Conservation (phyloP, 441 rosid genomes). For the Codiaeum variegatum region DNA sequence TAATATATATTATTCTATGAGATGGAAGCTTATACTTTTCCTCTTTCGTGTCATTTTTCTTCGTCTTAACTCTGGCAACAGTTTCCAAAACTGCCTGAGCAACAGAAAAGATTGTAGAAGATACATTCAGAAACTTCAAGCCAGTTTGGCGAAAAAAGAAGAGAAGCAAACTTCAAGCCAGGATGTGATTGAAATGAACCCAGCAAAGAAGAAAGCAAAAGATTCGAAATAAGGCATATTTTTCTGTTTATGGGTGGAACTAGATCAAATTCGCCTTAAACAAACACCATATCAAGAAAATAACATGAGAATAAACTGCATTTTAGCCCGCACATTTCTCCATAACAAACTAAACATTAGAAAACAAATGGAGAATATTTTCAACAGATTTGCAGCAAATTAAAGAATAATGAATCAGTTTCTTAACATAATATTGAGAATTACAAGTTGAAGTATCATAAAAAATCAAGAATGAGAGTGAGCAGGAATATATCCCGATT, state of each 20-base stretch:
- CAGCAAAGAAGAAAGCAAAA: background rate
- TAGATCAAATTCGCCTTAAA: background rate
- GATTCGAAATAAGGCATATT: background rate
- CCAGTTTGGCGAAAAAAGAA: too few species aligned
- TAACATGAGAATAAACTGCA: background rate
- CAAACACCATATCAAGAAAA: background rate
- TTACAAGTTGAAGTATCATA: background rate
- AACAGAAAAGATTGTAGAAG: constrained; percentile 16
- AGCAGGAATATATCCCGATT: background rate
- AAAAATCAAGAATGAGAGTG: background rate
- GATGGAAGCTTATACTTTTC: constrained; percentile 49
- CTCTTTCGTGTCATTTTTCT: constrained; percentile 77
- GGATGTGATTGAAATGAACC: constrained; percentile 5
- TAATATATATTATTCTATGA: background rate
- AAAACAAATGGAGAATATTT: background rate
- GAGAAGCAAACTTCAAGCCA: constrained; percentile 14
- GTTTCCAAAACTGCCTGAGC: constrained; percentile 81
- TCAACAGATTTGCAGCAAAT: background rate
- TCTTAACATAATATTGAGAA: background rate
- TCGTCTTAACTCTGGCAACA: constrained; percentile 72
- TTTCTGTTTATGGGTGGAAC: background rate
- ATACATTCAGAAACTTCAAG: constrained; percentile 21
- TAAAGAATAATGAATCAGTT: background rate
- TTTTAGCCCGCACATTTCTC: background rate
- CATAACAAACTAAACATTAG: background rate